These are phyloP conservation scores for Hypholoma sublateritium DNA, from an alignment of 768 basidiomycete genomes.

Conservation along the genomic window DNA sequence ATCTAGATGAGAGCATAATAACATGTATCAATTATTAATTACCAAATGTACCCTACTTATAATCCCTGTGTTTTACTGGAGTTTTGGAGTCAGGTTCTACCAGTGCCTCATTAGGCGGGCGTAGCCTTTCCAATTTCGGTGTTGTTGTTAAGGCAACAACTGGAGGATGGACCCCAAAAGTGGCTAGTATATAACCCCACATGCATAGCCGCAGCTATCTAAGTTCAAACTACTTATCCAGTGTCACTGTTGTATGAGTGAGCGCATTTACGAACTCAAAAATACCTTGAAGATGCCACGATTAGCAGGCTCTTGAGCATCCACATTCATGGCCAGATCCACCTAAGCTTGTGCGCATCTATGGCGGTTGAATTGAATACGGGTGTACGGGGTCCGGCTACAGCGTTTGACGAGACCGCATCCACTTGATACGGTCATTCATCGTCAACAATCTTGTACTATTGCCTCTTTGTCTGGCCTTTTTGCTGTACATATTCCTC, in stretches of 20 bases:
- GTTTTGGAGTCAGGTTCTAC: too few relatives aligned
- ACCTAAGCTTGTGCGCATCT: too few relatives aligned
- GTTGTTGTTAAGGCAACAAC: slow-evolving; percentile 12
- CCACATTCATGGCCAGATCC: too few relatives aligned
- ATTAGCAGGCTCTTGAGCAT: too few relatives aligned
- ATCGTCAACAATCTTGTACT: neutral
- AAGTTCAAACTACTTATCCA: too few relatives aligned
- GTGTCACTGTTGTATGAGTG: neutral
- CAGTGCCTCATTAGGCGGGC: too few relatives aligned
- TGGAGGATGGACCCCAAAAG: slow-evolving; percentile 12
- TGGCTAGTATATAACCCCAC: too few relatives aligned
- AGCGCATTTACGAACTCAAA: neutral
- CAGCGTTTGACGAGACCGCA: neutral
- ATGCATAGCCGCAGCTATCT: too few relatives aligned
- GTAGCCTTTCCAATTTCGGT: neutral
- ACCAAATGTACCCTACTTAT: slow-evolving; percentile 12
- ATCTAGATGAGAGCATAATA: slow-evolving; percentile 6
- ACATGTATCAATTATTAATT: slow-evolving; percentile 11
- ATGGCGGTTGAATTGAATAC: neutral
- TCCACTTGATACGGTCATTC: neutral
- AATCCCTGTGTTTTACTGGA: neutral
- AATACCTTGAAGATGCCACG: too few relatives aligned
- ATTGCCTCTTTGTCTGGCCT: neutral
- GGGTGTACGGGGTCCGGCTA: slow-evolving; percentile 6
- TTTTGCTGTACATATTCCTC: slow-evolving; percentile 3